These are phyloP conservation scores for Thecamonas trahens DNA, from an alignment of 78 protist genomes.

Conservation along the genomic window DNA sequence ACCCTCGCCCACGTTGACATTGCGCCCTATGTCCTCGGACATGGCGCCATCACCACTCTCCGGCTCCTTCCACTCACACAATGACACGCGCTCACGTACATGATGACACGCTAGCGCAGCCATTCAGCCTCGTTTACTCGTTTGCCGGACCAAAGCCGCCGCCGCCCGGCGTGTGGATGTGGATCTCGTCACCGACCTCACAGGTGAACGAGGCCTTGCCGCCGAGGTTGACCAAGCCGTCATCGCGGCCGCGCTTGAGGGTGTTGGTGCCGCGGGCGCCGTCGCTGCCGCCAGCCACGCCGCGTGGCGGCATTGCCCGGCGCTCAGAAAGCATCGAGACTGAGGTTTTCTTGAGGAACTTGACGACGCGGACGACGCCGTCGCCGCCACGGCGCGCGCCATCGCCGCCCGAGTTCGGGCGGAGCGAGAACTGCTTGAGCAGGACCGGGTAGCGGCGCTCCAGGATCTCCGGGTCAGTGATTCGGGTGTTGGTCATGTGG, in stretches of 20 bases:
- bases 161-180: conserved; percentile 69
- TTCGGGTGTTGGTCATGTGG: conserved; percentile 96
- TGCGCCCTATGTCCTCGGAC: too few species aligned
- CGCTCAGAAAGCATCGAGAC: conserved; percentile 66
- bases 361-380: conserved; percentile 76
- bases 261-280: conserved; percentile 72
- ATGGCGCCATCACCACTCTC: too few species aligned
- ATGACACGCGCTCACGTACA: too few species aligned
- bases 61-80: too few species aligned
- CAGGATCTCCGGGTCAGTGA: conserved; percentile 89
- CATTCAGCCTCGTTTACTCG: too few species aligned
- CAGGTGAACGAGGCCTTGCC: conserved; percentile 53
- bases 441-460: conserved; percentile 84
- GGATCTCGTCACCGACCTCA: conserved; percentile 55
- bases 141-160: conserved; percentile 65
- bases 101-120: too few species aligned
- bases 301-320: conserved; percentile 51
- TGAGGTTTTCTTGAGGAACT: conserved; percentile 36
- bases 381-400: conserved; percentile 83
- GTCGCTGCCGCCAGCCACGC: conserved; percentile 67
- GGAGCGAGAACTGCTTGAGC: conserved; percentile 51
- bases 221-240: conserved; percentile 58
- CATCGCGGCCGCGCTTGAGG: conserved; percentile 2
- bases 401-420: conserved; percentile 82
- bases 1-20: too few species aligned